Evolutionary conservation across 2,329 filamentous ascomycete genomes (phyloP), one percentile per base, ranked within the genome.

Genomic region (Colletotrichum scovillei): DNA sequence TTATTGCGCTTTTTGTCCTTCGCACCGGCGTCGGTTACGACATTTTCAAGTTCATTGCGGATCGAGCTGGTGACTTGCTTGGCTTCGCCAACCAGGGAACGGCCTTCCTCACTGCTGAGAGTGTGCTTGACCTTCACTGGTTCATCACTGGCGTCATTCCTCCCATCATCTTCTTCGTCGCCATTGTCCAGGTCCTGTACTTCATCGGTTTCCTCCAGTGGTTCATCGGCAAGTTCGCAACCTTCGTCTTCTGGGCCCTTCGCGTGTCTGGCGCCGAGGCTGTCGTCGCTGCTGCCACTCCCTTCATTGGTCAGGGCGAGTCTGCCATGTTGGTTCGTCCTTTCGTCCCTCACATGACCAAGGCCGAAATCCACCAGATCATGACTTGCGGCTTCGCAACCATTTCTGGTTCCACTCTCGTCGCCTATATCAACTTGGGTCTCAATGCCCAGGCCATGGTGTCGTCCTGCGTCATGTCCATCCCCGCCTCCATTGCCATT

Each of bases 141-240:
- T 98, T 97, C 89, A 87, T 98, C 75, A 88, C 93, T 63, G 86
- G 88, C 63, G 95, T 97, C 75, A 88, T 97, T n/a, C 95, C 95
- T 0, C 92, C 95, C 78, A 97, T 98, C 83, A 94, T 98, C 85
- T 98, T 98, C 90, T 98, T 98, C 90, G 93, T 98, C 72, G 91
- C 95, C 1, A 87, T 98, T n/a, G 94, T 97, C 30, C 94, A 97
- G 83, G 90, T 98, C 16, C 84, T 97, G 56, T 97, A 94, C 86
- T 93, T 95, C 86, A 88, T 92, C 77, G 93, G 93, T 2, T 87
- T 95, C 75, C 85, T 98, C 66, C 95, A 97, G 84, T 98, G 95
- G 95, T 94, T 95, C 83, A 91, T 98, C 79, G 87, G 88, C 77
- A 98, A 98, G 83, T 94, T 97, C 78, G 95, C 95, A 73, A 89